These are phyloP conservation scores for Aspergillus japonicus DNA, from an alignment of 2,329 filamentous ascomycete species.

Conservation along the genomic window DNA sequence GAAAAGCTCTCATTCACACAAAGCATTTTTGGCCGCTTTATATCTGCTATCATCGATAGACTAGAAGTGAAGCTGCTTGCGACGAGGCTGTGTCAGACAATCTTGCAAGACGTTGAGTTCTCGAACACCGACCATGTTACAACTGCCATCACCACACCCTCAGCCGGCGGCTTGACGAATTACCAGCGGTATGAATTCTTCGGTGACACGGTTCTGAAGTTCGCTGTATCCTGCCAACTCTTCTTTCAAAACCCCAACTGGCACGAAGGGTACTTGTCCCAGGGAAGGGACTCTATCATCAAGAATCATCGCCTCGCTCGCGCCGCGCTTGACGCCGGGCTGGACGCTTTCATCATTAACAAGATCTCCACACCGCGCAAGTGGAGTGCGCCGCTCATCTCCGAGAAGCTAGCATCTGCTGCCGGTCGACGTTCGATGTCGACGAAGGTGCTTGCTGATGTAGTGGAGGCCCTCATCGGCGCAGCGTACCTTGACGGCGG, in stretches of 20 bases:
- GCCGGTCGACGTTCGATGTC: conserved; percentile 51
- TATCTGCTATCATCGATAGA: conserved; percentile 72
- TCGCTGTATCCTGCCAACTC: conserved; percentile 66
- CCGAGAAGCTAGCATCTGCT: conserved; percentile 31
- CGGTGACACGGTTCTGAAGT: conserved; percentile 81
- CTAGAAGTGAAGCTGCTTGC: conserved; percentile 66
- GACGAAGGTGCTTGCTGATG: conserved; percentile 80
- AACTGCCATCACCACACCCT: conserved; percentile 68
- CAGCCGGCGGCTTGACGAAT: conserved; percentile 59
- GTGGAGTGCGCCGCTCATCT: conserved; percentile 68
- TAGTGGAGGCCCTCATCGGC: conserved; percentile 82
- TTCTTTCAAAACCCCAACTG: conserved; percentile 59
- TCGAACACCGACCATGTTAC: conserved; percentile 56
- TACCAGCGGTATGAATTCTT: conserved; percentile 87
- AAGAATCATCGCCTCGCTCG: conserved; percentile 71
- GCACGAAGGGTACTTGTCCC: conserved; percentile 74
- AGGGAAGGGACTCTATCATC: conserved; percentile 67
- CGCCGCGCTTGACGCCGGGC: conserved; percentile 60
- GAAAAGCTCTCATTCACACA: conserved; percentile 48
- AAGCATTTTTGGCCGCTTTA: conserved; percentile 56
- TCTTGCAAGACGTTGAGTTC: conserved; percentile 57
- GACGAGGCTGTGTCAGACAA: conserved; percentile 55
- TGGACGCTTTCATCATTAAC: conserved; percentile 72
- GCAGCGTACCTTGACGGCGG: conserved; percentile 70
- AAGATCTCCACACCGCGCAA: conserved; percentile 65